Conservation (phyloP, 2,329 filamentous ascomycete genomes). For the Epichloe baconii region DNA sequence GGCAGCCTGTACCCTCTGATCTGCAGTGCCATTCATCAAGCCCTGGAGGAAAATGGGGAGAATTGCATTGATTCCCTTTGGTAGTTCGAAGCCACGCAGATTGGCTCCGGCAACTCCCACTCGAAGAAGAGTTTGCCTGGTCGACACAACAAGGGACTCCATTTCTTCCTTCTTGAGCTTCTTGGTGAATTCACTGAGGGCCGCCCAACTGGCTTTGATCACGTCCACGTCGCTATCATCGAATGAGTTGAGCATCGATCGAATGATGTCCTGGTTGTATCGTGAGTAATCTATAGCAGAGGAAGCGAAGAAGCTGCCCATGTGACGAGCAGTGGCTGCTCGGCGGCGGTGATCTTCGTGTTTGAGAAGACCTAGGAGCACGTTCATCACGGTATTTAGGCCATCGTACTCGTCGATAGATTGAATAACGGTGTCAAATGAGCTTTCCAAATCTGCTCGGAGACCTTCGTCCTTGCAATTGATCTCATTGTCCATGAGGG, state of each 20-base stretch:
- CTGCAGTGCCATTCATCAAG: constrained; percentile 87
- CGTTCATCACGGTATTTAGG: constrained; percentile 89
- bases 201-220: constrained; percentile 80
- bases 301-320: constrained; percentile 74
- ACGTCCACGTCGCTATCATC: constrained; percentile 74
- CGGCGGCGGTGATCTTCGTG: constrained; percentile 84
- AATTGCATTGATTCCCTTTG: constrained; percentile 94
- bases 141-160: constrained; percentile 81
- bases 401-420: constrained; percentile 96
- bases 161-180: constrained; percentile 93
- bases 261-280: constrained; percentile 92
- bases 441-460: constrained; percentile 56
- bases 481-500: constrained; percentile 87
- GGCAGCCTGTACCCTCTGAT: constrained; percentile 84
- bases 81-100: constrained; percentile 77
- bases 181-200: constrained; percentile 77
- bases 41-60: constrained; percentile 95
- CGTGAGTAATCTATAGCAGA: constrained; percentile 81
- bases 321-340: constrained; percentile 61
- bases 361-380: constrained; percentile 76
- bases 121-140: constrained; percentile 71
- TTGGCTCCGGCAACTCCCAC: constrained; percentile 78
- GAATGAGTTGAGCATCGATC: constrained; percentile 80
- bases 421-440: constrained; percentile 80
- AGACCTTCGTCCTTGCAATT: constrained; percentile 62